These are phyloP conservation scores for Torulaspora microellipsoides DNA, from an alignment of 805 yeast genomes.

Conservation along the genomic window DNA sequence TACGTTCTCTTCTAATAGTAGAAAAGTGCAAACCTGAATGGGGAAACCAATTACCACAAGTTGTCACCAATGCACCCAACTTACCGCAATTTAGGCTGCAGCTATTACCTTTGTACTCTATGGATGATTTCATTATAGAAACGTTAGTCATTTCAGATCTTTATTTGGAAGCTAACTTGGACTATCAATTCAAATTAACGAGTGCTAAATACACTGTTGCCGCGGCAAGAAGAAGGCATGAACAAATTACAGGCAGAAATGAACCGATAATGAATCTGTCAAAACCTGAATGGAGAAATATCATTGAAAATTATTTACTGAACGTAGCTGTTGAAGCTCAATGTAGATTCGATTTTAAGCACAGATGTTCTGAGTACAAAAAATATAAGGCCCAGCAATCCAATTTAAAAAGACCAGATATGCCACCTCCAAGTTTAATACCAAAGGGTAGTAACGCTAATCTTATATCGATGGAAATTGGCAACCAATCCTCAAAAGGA, in stretches of 20 bases:
- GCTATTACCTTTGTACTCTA: slow-evolving; percentile 48
- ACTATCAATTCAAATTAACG: slow-evolving; percentile 47
- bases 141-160: slow-evolving; percentile 54
- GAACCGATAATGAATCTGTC: slow-evolving; percentile 37
- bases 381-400: slow-evolving; percentile 35
- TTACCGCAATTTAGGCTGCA: slow-evolving; percentile 43
- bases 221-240: slow-evolving; percentile 51
- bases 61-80: slow-evolving; percentile 23
- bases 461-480: slow-evolving; percentile 5
- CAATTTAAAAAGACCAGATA: slow-evolving; percentile 28
- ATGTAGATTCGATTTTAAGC: slow-evolving; percentile 60
- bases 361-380: slow-evolving; percentile 45
- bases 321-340: slow-evolving; percentile 68
- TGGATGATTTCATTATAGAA: slow-evolving; percentile 46
- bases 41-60: slow-evolving; percentile 47
- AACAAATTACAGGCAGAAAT: slow-evolving; percentile 23
- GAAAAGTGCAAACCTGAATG: slow-evolving; percentile 50
- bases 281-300: slow-evolving; percentile 65
- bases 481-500: slow-evolving; percentile 1
- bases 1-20: slow-evolving; percentile 58
- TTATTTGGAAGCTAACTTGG: slow-evolving; percentile 60
- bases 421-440: slow-evolving; percentile 35
- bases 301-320: slow-evolving; percentile 63
- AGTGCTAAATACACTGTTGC: slow-evolving; percentile 60
- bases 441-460: slow-evolving; percentile 16